Evolutionary conservation across 2,329 filamentous ascomycete species (phyloP), one percentile per base, ranked within the genome.

Genomic region (Thelonectria olida): DNA sequence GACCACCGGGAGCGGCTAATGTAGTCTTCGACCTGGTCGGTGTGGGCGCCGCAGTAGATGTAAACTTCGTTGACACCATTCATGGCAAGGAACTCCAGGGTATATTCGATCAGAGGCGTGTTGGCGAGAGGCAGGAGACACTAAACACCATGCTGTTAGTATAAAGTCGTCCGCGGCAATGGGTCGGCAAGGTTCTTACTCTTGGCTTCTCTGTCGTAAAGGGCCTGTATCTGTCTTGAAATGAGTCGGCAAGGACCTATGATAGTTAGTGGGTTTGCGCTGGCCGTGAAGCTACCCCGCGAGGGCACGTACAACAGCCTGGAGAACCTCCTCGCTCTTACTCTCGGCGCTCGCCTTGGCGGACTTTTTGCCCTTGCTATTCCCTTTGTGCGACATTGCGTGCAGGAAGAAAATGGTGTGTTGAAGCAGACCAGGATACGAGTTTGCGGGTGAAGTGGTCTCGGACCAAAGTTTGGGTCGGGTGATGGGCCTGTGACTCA

Each of bases 81-180:
- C 85, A 95, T 95, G 66, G 93, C 93, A 1, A 99, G 88, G 73
- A 97, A 98, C 74, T 98, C 94, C 72, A 98, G 89, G 4, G 95
- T 98, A 77, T 99, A 98, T 78, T 99, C 96, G 79, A 99, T 97
- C 65, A 99, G 84, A 34, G 96, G 95, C 2, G 90, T 94, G 77
- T 98, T 98, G 62, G 93, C 96, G 62, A 99, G 85, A 10, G 95
- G 93, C 7, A 99, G 84, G 28, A 99, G 90, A 81, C 96, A 98
- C 92, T 96, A 72, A 27, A 49, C 17, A 42, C 22, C n/a, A 17
- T 19, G 52, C 20, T 17, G 57, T 75, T 55, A 75, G 71, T 42
- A 42, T 15, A 15, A 52, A 54, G 47, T 23, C 17, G 44, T 13
- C 2, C 9, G 31, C 9, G 15, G 25, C 3, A 4, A 6, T 28